Evolutionary conservation across 371 early-diverging fungal genomes (phyloP).

Genomic region (Mycotypha africana): DNA sequence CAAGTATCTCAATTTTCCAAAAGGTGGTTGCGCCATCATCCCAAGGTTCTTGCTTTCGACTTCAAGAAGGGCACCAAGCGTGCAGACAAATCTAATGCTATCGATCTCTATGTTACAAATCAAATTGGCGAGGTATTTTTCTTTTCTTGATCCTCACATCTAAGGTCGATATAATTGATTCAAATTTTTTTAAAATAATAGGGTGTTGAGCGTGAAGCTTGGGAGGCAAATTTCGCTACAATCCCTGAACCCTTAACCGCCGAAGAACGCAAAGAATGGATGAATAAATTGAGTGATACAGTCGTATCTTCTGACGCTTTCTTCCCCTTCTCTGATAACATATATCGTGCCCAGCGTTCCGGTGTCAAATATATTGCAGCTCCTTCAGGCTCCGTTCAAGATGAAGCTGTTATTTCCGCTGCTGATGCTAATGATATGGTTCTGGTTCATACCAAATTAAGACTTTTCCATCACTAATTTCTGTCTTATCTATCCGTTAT

Average conservation of each 20-base stretch:
- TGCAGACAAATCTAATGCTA: conserved; percentile 95
- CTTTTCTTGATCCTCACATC: no score
- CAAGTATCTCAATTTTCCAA: no score
- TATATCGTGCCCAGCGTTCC: conserved; percentile 80
- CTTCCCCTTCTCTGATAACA: conserved; percentile 98
- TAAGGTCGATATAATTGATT: no score
- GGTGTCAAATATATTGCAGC: conserved; percentile 91
- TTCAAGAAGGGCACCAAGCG: conserved; percentile 89
- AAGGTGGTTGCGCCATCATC: conserved; percentile 90
- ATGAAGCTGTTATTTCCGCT: conserved; percentile 75
- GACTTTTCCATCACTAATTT: conserved; percentile 93
- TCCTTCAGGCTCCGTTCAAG: conserved; percentile 89
- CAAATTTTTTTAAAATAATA: no score
- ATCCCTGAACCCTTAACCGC: conserved; percentile 78
- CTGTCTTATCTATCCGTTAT: no score
- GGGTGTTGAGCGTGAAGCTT: conserved; percentile 72
- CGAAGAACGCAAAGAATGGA: conserved; percentile 77
- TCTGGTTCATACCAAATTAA: conserved; percentile 74
- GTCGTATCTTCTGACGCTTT: conserved; percentile 93
- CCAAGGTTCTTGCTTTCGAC: conserved; percentile 77
- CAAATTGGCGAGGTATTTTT: conserved; percentile 73
- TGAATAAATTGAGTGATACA: conserved; percentile 65
- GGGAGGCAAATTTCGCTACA: conserved; percentile 74
- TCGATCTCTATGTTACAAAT: conserved; percentile 88
- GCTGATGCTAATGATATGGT: conserved; percentile 84